Conservation (phyloP, 1,284 basidiomycete genomes). For the Kwoniella shivajii region DNA sequence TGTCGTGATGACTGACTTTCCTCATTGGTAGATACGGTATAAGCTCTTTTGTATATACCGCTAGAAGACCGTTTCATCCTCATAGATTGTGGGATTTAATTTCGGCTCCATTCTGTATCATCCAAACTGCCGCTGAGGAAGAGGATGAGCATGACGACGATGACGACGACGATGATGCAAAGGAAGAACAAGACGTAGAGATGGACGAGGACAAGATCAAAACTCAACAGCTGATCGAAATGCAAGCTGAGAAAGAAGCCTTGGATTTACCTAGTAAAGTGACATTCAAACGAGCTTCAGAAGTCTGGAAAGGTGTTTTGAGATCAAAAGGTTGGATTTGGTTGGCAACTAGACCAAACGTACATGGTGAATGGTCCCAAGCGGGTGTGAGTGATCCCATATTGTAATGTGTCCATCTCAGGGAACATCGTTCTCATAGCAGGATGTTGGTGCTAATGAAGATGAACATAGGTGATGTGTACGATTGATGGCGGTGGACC, state of each 20-base stretch:
- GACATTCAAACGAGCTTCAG: conserved; percentile 49
- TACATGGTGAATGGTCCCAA: conserved; percentile 57
- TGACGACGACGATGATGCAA: conserved; percentile 20
- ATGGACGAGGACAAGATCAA: conserved; percentile 28
- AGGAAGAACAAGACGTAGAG: conserved; percentile 22
- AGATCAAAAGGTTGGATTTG: conserved; percentile 57
- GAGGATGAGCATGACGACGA: conserved; percentile 28
- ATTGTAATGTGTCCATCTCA: no score
- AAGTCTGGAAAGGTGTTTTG: conserved; percentile 52
- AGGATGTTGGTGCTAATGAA: not conserved
- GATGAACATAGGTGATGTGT: conserved; percentile 43
- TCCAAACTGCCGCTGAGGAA: conserved; percentile 46
- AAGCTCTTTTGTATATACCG: conserved; percentile 49
- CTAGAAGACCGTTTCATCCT: conserved; percentile 56
- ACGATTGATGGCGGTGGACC: conserved; percentile 53
- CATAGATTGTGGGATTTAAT: conserved; percentile 56
- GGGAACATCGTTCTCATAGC: not conserved
- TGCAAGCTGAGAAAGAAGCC: conserved; percentile 49
- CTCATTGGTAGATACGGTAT: conserved; percentile 45
- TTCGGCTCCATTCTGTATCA: conserved; percentile 53
- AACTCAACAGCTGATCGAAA: conserved; percentile 14
- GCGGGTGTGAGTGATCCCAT: conserved; percentile 49
- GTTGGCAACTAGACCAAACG: conserved; percentile 47
- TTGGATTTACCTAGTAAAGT: conserved; percentile 54
- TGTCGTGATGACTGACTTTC: not conserved